phyloP scores from a whole-genome alignment of 495 filamentous ascomycete species.

The Penicillium ochrochloron region DNA sequence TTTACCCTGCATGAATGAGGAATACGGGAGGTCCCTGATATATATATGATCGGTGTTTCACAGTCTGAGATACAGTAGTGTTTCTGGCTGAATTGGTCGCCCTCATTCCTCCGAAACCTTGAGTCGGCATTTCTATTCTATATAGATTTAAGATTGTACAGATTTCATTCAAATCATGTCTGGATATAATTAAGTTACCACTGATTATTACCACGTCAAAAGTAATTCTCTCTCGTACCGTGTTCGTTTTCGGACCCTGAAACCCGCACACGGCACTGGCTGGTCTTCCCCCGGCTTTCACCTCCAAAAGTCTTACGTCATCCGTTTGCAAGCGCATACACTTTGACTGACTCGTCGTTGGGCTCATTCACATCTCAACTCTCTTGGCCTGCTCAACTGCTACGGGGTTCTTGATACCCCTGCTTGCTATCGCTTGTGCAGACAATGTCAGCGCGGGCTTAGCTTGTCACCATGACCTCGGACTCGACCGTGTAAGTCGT shows the following conservation, averaged over 20 bases:
- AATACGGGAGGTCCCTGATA: neutral
- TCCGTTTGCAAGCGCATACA: slow-evolving; percentile 35
- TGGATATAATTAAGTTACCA: neutral
- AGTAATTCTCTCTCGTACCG: slow-evolving; percentile 12
- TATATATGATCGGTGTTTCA: slow-evolving; percentile 3
- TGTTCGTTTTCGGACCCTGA: slow-evolving; percentile 27
- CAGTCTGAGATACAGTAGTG: neutral
- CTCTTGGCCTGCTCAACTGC: slow-evolving; percentile 5
- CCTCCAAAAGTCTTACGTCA: slow-evolving; percentile 50
- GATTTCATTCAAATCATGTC: neutral
- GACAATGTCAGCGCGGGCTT: slow-evolving; percentile 44
- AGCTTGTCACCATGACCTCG: slow-evolving; percentile 50
- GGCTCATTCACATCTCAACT: neutral
- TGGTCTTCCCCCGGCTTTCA: slow-evolving; percentile 37
- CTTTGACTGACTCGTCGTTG: slow-evolving; percentile 1
- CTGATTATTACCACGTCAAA: neutral
- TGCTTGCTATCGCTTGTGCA: slow-evolving; percentile 17
- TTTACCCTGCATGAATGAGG: neutral
- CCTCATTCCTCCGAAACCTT: neutral
- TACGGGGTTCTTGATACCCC: slow-evolving; percentile 19
- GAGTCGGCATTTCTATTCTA: neutral
- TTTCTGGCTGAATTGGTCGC: neutral
- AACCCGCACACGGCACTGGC: slow-evolving; percentile 28
- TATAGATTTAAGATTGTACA: neutral
- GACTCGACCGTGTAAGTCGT: slow-evolving; percentile 47